These are phyloP conservation scores for Cladophialophora bantiana DNA, from an alignment of 2,329 filamentous ascomycete genomes.

Conservation along the genomic window DNA sequence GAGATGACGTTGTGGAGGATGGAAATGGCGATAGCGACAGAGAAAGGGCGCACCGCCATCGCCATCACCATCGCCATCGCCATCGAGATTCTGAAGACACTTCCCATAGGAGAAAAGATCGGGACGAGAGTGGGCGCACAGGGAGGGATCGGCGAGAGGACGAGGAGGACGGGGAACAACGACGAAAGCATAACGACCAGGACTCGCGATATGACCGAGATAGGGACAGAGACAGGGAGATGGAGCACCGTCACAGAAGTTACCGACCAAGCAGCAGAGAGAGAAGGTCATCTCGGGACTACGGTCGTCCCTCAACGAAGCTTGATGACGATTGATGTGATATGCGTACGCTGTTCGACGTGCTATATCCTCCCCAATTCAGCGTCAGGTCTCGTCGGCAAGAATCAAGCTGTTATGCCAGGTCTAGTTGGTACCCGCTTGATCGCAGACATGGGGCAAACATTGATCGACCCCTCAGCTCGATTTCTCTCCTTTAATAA, in stretches of 20 bases:
- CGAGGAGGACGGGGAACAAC: conserved; percentile 13
- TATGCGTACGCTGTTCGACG: neutral
- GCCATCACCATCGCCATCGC: conserved; percentile 13
- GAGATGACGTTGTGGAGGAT: conserved; percentile 25
- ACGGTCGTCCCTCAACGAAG: conserved; percentile 12
- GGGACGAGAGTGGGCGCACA: neutral
- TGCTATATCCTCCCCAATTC: conserved; percentile 1
- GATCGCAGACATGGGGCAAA: neutral
- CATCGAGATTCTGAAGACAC: conserved; percentile 4
- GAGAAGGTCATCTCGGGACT: conserved; percentile 38
- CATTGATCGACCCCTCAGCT: neutral
- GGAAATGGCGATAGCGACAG: neutral
- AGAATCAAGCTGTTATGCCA: neutral
- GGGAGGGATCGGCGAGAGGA: conserved; percentile 9
- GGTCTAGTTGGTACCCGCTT: neutral
- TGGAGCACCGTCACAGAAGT: conserved; percentile 17
- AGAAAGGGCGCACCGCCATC: conserved; percentile 20
- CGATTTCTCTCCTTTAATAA: conserved; percentile 42
- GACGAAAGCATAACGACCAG: conserved; percentile 5
- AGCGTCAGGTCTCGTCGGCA: neutral
- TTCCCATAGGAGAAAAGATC: conserved; percentile 3
- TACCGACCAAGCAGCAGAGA: conserved; percentile 38
- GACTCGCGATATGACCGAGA: conserved; percentile 4
- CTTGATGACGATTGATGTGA: conserved; percentile 19
- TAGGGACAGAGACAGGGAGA: conserved; percentile 4